Evolutionary conservation across 1,139 yeast genomes (phyloP), one percentile per base, ranked within the genome.

Genomic region (Pichia kudriavzevii): DNA sequence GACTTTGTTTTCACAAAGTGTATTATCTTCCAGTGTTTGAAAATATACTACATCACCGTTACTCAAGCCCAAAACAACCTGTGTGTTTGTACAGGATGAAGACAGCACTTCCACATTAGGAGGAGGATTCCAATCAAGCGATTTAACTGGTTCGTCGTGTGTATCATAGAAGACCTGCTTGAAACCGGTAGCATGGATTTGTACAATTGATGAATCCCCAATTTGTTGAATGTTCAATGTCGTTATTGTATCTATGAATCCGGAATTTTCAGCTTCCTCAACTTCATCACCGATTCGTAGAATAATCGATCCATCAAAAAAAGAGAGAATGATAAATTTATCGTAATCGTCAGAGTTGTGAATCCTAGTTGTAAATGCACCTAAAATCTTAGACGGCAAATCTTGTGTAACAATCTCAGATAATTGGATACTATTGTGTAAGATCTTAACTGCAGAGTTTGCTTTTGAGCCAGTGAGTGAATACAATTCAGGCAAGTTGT

Each of bases 121-220:
- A 0, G 95, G 94, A 1, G 95, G 85, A 27, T 60, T 66, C 98
- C 98, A 91, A 44, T 82, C 82, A 7, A 74, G 64, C 13, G 58
- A 56, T 24, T 58, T 60, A 4, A 48, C 40, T 5, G 47, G 49
- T 4, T 46, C 47, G 10, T 49, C 54, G 11, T 53, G 47, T 2
- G 46, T 42, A 17, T 53, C 50, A 21, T 64, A 63, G 4, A 62
- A 56, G 3, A 87, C 64, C 47, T 82, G 88, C 13, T 79, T 66
- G 20, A 91, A 63, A n/a, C 93, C 95, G 43, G 73, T 68, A 0
- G 75, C 49, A 52, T 83, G 81, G 1, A 88, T 67, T 53, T 91
- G 98, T 4, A 80, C 70, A 0, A 87, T 56, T 0, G 93, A 73
- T 9, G 59, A 53, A 2, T 49, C 49, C 0, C 94, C 94, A 35